A percentile compares a stretch with the other conserved stretches of the same genome.
Conservation (phyloP, 768 basidiomycete genomes). For the Leccinum obscurum region DNA sequence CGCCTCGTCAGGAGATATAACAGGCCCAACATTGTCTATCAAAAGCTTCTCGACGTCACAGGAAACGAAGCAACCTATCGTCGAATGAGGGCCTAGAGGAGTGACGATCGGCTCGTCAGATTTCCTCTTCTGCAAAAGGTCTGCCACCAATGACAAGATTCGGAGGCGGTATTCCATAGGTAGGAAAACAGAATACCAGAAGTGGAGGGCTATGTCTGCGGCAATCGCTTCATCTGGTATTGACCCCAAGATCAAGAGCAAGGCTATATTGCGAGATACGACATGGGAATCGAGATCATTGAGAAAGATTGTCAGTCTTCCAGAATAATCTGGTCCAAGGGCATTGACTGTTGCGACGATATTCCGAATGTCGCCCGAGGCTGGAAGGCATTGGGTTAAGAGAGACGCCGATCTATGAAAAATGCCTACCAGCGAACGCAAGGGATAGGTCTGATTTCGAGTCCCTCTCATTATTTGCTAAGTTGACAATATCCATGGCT, state of each 20-base stretch:
- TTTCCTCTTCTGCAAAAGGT: constrained; percentile 12
- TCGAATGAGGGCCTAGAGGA: constrained; percentile 16
- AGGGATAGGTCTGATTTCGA: constrained; percentile 22
- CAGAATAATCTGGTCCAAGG: constrained; percentile 43
- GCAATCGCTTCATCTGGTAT: constrained; percentile 34
- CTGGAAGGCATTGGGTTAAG: constrained; percentile 23
- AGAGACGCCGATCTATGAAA: neutral
- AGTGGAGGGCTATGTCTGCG: constrained; percentile 47
- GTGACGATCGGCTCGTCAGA: constrained; percentile 4
- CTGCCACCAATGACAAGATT: constrained; percentile 21
- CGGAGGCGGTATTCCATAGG: constrained; percentile 34
- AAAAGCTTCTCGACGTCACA: neutral
- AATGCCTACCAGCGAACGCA: constrained; percentile 24
- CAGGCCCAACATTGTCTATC: too few relatives aligned
- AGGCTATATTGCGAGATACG: constrained; percentile 41
- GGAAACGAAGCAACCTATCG: constrained; percentile 16
- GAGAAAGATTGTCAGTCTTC: constrained; percentile 39
- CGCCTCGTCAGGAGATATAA: too few relatives aligned
- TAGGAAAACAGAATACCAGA: constrained; percentile 48
- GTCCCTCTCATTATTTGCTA: constrained; percentile 23
- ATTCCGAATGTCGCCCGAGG: constrained; percentile 51
- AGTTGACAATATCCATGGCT: constrained; percentile 35
- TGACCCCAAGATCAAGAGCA: constrained; percentile 44
- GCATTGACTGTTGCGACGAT: constrained; percentile 43
- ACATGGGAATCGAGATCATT: constrained; percentile 39